A percentile compares a stretch with the other conserved stretches of the same genome.
These are phyloP conservation scores for Phellopilus nigrolimitatus DNA, from an alignment of 1,284 basidiomycete genomes.

Conservation along the genomic window DNA sequence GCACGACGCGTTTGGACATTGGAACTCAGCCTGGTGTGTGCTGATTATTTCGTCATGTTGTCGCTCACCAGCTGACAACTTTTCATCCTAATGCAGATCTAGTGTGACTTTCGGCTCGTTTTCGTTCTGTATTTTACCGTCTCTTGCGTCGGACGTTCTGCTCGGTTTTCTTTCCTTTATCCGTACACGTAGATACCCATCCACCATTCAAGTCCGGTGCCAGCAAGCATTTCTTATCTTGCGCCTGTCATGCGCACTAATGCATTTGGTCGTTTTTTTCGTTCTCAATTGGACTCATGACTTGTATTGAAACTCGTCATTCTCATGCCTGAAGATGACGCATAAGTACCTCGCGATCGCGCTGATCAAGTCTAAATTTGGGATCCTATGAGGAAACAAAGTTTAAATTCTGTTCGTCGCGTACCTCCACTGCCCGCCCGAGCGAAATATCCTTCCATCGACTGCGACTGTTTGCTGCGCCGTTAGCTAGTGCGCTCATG, in stretches of 20 bases:
- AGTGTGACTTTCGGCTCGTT: background rate
- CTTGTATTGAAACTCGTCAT: background rate
- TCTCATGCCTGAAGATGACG: background rate
- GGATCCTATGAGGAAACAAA: background rate
- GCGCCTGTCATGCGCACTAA: background rate
- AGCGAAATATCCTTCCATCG: too few species aligned
- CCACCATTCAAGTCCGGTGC: background rate
- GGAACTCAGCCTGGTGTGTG: conserved; percentile 89
- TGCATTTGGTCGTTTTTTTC: background rate
- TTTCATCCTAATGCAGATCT: conserved; percentile 3
- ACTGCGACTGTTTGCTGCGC: background rate
- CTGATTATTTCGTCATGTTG: background rate
- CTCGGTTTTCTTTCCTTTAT: background rate
- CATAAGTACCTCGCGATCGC: too few species aligned
- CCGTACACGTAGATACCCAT: conserved; percentile 7
- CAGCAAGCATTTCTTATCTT: background rate
- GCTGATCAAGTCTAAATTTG: too few species aligned
- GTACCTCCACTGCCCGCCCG: too few species aligned
- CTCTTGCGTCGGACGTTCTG: background rate
- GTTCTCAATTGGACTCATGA: background rate
- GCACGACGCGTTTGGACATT: conserved; percentile 98
- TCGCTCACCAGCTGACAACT: background rate
- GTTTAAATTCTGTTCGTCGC: too few species aligned
- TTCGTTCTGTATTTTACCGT: background rate
- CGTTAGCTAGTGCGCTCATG: background rate